Evolutionary conservation across 2,329 filamentous ascomycete species (phyloP).

Genomic region (Zasmidium cellare): DNA sequence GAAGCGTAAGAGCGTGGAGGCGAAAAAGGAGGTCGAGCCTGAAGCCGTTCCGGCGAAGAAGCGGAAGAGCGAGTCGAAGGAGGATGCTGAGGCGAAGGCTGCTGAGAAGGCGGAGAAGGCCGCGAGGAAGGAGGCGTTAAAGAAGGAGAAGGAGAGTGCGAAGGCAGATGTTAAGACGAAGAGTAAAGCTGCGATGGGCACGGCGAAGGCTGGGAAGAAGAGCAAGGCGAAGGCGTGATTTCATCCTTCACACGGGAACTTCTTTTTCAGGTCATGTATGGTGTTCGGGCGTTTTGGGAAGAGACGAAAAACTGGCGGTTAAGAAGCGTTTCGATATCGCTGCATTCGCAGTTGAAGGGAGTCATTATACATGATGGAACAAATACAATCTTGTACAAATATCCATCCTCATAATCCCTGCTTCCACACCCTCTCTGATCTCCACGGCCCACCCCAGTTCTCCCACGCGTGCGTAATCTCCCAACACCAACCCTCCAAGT

Average conservation of each 20-base stretch:
- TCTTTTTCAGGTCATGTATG: too few relatives aligned
- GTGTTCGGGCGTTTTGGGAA: too few relatives aligned
- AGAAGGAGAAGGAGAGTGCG: constrained; percentile 29
- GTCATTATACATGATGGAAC: background rate
- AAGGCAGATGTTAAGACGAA: constrained; percentile 8
- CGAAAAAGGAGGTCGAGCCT: constrained; percentile 18
- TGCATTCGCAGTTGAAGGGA: background rate
- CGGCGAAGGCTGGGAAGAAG: background rate
- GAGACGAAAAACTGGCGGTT: too few relatives aligned
- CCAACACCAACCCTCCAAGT: background rate
- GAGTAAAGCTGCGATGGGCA: background rate
- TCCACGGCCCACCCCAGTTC: background rate
- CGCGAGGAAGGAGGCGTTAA: constrained; percentile 28
- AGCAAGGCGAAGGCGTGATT: too few relatives aligned
- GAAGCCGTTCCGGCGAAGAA: constrained; percentile 27
- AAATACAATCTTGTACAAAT: background rate
- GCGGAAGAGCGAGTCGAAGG: constrained; percentile 27
- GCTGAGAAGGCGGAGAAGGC: constrained; percentile 26
- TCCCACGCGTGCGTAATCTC: background rate
- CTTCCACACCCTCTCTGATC: background rate
- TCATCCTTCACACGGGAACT: too few relatives aligned
- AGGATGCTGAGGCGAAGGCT: constrained; percentile 21
- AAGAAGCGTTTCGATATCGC: background rate
- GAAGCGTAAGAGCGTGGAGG: constrained; percentile 25
- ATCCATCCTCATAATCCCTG: background rate